Evolutionary conservation across 106 monocot genomes (phyloP).

Genomic region (Dendrobium nobile): DNA sequence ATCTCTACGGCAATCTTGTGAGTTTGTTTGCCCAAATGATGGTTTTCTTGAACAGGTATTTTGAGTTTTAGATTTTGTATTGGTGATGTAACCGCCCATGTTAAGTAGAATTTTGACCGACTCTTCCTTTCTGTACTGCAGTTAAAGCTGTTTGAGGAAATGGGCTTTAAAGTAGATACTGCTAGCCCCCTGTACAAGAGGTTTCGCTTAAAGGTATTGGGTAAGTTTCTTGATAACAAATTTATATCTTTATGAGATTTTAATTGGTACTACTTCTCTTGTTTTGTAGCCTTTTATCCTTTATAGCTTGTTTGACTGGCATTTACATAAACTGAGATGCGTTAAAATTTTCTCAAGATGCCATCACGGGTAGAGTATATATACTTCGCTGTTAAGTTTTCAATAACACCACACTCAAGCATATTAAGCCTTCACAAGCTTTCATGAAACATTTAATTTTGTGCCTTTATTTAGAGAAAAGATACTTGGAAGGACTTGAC

Average conservation of each 20-base stretch:
- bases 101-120: conserved; percentile 6
- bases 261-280: not conserved
- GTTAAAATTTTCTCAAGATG: not conserved
- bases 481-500: not conserved
- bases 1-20: conserved; percentile 48
- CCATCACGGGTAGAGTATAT: not conserved
- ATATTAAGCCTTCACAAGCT: not conserved
- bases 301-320: not conserved
- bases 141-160: conserved; percentile 92
- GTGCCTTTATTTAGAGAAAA: not conserved
- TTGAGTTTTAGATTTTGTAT: conserved; percentile 9
- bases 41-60: conserved; percentile 92
- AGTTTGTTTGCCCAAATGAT: conserved; percentile 86
- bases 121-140: conserved; percentile 26
- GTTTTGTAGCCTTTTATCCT: not conserved
- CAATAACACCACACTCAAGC: not conserved
- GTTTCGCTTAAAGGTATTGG: conserved; percentile 81
- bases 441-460: not conserved
- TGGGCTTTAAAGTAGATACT: conserved; percentile 87
- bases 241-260: conserved; percentile 6
- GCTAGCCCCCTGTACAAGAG: conserved; percentile 69
- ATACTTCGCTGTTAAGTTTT: not conserved
- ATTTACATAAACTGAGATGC: not conserved
- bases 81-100: not conserved
- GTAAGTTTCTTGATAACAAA: conserved; percentile 29